phyloP scores from a whole-genome alignment of 345 rosid species.

The Boechera divaricarpa region DNA sequence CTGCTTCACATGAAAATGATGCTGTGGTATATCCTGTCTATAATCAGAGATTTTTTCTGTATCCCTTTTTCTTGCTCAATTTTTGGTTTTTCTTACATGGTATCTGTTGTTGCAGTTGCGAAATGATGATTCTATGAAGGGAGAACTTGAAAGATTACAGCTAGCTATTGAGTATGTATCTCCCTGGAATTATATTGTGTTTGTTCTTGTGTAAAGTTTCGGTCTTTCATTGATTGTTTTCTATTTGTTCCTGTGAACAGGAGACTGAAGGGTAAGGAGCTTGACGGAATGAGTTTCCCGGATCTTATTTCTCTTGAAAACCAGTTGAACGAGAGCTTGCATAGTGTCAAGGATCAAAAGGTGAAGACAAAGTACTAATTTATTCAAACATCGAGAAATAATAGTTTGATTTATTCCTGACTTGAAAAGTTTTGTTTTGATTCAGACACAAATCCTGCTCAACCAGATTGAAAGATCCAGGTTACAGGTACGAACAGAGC shows the following conservation, averaged over 20 bases:
- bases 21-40: conserved; percentile 20
- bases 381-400: neutral
- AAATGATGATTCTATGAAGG: conserved; percentile 26
- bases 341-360: conserved; percentile 46
- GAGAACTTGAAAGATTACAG: conserved; percentile 41
- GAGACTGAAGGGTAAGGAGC: conserved; percentile 46
- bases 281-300: conserved; percentile 43
- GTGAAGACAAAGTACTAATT: conserved; percentile 16
- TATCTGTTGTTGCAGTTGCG: conserved; percentile 24
- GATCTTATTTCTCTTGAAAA: conserved; percentile 44
- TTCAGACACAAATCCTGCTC: conserved; percentile 40
- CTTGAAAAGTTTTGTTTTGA: conserved; percentile 13
- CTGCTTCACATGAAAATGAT: conserved; percentile 27
- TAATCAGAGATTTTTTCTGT: neutral
- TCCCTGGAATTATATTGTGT: neutral
- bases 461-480: conserved; percentile 40
- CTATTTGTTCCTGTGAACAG: conserved; percentile 20
- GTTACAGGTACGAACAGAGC: conserved; percentile 35
- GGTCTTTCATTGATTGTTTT: neutral
- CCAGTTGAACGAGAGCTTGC: conserved; percentile 49
- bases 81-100: neutral
- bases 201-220: conserved; percentile 2
- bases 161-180: conserved; percentile 43
- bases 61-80: neutral
- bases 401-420: neutral